A percentile compares a stretch with the other conserved stretches of the same genome.
Conservation (phyloP, 768 basidiomycete species). For the Termitomyces sp. region DNA sequence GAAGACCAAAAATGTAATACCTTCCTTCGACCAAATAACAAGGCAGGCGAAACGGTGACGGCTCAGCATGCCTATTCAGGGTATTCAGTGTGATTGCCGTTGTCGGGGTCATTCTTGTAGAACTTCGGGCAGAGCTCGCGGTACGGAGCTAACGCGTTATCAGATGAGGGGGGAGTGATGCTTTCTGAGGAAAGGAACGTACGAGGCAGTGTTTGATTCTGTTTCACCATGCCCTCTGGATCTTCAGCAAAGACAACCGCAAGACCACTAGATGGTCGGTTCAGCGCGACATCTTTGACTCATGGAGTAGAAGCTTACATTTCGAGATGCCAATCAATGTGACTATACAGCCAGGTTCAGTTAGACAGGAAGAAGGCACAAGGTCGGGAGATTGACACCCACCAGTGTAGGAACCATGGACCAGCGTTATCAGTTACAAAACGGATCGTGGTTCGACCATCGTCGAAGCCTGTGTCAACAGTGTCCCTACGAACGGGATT, state of each 20-base stretch:
- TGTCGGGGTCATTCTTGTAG: conserved; percentile 1
- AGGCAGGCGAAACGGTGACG: neutral
- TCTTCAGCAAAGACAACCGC: conserved; percentile 10
- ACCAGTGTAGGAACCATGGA: neutral
- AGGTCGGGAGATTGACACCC: neutral
- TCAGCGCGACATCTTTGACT: neutral
- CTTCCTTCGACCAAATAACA: neutral
- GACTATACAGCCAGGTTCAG: neutral
- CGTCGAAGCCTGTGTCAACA: conserved; percentile 4
- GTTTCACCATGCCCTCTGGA: conserved; percentile 1
- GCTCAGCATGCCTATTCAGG: neutral
- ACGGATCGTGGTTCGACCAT: neutral
- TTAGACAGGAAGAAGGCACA: neutral
- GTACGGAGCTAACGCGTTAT: neutral
- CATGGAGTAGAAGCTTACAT: neutral
- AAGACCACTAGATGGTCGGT: neutral
- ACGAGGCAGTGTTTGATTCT: conserved; percentile 4
- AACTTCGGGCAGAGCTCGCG: conserved; percentile 6
- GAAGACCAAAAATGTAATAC: too few relatives aligned
- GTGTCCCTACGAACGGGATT: conserved; percentile 4
- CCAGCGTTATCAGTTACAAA: conserved; percentile 3
- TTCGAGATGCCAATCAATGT: conserved; percentile 2
- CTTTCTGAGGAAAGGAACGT: neutral
- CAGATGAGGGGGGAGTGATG: neutral
- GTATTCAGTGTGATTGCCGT: conserved; percentile 3